A percentile compares a stretch with the other conserved stretches of the same genome.
phyloP scores from a whole-genome alignment of 2,329 filamentous ascomycete species.

The Leptographium galeiforme region DNA sequence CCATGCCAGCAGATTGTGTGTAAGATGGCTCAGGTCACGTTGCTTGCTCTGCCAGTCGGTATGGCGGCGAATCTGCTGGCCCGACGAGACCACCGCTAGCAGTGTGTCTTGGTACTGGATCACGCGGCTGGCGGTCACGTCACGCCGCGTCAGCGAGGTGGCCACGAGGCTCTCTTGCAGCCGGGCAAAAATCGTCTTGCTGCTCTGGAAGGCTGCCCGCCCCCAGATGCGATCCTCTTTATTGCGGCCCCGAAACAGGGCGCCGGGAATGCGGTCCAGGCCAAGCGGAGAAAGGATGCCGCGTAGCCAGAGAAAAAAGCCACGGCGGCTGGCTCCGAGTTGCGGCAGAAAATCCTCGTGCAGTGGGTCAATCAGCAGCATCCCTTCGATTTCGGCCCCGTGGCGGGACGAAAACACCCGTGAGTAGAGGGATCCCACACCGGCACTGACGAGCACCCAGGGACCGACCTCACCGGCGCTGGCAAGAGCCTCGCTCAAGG shows the following conservation, averaged over 20 bases:
- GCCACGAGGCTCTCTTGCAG: constrained; percentile 89
- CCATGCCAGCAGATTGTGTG: constrained; percentile 67
- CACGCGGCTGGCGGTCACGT: constrained; percentile 62
- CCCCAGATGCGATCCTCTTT: constrained; percentile 80
- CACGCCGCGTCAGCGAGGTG: constrained; percentile 67
- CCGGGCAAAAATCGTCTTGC: constrained; percentile 78
- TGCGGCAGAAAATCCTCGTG: constrained; percentile 73
- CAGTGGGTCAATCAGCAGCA: constrained; percentile 76
- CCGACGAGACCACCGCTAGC: constrained; percentile 72
- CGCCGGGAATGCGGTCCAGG: constrained; percentile 64
- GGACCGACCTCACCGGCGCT: constrained; percentile 71
- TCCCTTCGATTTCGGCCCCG: constrained; percentile 56
- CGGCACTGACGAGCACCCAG: constrained; percentile 77
- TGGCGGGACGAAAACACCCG: constrained; percentile 85
- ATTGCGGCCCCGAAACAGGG: constrained; percentile 67
- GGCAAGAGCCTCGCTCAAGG: constrained; percentile 72
- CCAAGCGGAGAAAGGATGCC: constrained; percentile 81
- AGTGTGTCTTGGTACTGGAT: constrained; percentile 69
- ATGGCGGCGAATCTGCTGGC: constrained; percentile 52
- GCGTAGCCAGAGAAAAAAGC: constrained; percentile 76
- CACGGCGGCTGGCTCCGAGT: constrained; percentile 53
- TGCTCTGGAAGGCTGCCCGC: constrained; percentile 60
- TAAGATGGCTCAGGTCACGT: constrained; percentile 68
- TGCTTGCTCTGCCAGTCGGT: constrained; percentile 72
- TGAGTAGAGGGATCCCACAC: constrained; percentile 76